Evolutionary conservation across 768 basidiomycete species (phyloP).

Genomic region (Tricholoma furcatifolium): DNA sequence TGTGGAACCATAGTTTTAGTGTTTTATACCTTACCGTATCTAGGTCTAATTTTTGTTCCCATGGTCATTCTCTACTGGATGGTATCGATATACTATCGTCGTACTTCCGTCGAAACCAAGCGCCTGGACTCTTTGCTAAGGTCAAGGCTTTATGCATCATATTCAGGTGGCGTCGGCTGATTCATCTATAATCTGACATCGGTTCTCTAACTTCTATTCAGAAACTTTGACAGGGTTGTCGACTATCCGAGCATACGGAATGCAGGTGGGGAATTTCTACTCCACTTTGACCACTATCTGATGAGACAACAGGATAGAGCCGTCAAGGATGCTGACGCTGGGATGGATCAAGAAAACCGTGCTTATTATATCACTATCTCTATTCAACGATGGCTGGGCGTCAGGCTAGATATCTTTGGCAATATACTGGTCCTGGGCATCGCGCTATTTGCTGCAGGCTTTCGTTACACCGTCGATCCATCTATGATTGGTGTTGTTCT

Average conservation of each 20-base stretch:
- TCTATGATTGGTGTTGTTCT: conserved; percentile 63
- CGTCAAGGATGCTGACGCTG: conserved; percentile 47
- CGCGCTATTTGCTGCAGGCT: conserved; percentile 64
- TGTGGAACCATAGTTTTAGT: conserved; percentile 59
- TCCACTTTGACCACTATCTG: not conserved
- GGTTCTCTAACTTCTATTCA: conserved; percentile 17
- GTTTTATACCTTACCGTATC: conserved; percentile 66
- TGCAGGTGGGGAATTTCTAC: conserved; percentile 36
- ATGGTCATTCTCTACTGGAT: conserved; percentile 51
- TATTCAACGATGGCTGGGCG: conserved; percentile 63
- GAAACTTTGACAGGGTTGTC: conserved; percentile 66
- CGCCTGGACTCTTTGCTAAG: conserved; percentile 64
- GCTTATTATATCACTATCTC: conserved; percentile 65
- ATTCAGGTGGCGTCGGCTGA: conserved; percentile 40
- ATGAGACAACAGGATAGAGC: conserved; percentile 37
- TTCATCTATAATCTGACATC: not conserved
- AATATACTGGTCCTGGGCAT: conserved; percentile 69
- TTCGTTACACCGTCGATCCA: conserved; percentile 53
- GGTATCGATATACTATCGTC: conserved; percentile 55
- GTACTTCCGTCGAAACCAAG: conserved; percentile 63
- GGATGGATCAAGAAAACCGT: conserved; percentile 57
- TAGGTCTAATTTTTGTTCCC: conserved; percentile 63
- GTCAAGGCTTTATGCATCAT: conserved; percentile 56
- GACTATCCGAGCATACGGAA: conserved; percentile 59
- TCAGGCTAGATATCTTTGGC: conserved; percentile 65